These are phyloP conservation scores for Lecanicillium sp. DNA, from an alignment of 2,329 filamentous ascomycete genomes.

Conservation along the genomic window DNA sequence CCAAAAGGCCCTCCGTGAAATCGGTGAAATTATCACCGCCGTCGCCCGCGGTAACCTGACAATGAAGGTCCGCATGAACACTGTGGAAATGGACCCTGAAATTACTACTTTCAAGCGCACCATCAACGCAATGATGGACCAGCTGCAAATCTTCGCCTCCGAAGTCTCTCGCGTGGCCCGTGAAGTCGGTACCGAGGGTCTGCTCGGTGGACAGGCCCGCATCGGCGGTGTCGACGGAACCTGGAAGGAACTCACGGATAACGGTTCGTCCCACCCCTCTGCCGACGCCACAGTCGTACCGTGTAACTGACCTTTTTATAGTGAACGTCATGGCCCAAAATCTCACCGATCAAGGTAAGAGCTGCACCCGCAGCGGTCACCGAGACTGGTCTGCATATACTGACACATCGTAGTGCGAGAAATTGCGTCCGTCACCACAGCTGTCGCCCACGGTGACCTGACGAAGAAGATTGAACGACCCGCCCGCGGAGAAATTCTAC, in stretches of 20 bases:
- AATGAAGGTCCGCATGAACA: conserved; percentile 94
- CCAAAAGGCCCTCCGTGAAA: conserved; percentile 93
- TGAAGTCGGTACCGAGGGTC: conserved; percentile 93
- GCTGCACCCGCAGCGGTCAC: too few species aligned
- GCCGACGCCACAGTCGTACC: neutral
- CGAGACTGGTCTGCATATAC: neutral
- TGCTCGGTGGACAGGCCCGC: conserved; percentile 87
- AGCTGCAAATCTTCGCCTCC: conserved; percentile 91
- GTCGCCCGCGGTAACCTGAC: conserved; percentile 92
- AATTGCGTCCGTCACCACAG: conserved; percentile 78
- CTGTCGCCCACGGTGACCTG: conserved; percentile 75
- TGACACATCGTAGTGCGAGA: conserved; percentile 57
- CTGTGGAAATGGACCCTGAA: conserved; percentile 95
- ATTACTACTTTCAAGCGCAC: conserved; percentile 97
- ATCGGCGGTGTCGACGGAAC: conserved; percentile 93
- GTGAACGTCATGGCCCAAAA: conserved; percentile 83
- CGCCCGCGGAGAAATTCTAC: conserved; percentile 73
- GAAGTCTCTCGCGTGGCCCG: conserved; percentile 92
- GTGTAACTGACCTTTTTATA: conserved; percentile 26
- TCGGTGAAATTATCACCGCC: conserved; percentile 94
- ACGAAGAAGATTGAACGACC: conserved; percentile 80
- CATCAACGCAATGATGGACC: conserved; percentile 99
- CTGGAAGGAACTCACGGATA: conserved; percentile 94
- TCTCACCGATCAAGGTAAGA: conserved; percentile 64
- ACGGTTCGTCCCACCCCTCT: conserved; percentile 43